phyloP scores from a whole-genome alignment of 1,284 basidiomycete species.

The Rhodotorula sp. region DNA sequence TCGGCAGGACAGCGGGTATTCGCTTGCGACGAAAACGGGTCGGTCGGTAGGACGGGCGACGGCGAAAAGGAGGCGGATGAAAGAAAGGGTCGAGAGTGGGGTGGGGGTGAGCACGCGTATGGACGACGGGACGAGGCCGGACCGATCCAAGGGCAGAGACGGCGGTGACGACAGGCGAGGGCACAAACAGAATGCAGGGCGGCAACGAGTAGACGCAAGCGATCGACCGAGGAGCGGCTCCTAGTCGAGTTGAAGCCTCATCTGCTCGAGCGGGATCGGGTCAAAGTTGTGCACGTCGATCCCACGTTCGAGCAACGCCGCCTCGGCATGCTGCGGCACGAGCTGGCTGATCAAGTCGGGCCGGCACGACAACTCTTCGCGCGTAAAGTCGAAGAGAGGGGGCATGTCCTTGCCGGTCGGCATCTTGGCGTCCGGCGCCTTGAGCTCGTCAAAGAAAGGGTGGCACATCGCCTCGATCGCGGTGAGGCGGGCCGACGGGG shows the following conservation, averaged over 20 bases:
- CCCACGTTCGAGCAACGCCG: conserved; percentile 77
- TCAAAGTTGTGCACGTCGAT: conserved; percentile 71
- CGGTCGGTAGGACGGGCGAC: not conserved
- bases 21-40: not conserved
- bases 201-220: not conserved
- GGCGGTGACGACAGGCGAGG: not conserved
- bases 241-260: conserved; percentile 49
- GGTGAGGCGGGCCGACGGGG: conserved; percentile 84
- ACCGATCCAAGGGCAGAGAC: not conserved
- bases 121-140: not conserved
- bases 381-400: conserved; percentile 90
- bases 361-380: conserved; percentile 93
- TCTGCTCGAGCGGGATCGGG: conserved; percentile 49
- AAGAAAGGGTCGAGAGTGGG: not conserved
- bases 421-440: conserved; percentile 84
- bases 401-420: conserved; percentile 97
- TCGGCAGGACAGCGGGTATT: not conserved
- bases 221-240: not conserved
- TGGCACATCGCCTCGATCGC: conserved; percentile 86
- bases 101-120: not conserved
- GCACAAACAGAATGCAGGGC: not conserved
- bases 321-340: conserved; percentile 84
- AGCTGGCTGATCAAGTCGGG: conserved; percentile 90
- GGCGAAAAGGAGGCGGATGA: not conserved
- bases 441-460: conserved; percentile 96